phyloP scores from a whole-genome alignment of 306 rosid genomes.

The Gynostemma pentaphyllum region DNA sequence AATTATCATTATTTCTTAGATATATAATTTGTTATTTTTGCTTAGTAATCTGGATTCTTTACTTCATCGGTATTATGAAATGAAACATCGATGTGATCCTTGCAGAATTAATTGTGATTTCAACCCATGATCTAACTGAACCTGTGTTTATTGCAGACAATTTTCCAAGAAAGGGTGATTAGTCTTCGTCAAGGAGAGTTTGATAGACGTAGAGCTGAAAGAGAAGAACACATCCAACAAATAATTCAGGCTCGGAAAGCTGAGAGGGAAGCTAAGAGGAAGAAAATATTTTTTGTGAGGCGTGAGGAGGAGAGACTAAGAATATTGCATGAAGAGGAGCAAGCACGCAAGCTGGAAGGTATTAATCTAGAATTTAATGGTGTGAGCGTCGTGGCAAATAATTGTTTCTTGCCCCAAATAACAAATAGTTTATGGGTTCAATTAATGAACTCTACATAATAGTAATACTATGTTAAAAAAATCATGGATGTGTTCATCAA shows the following conservation, averaged over 20 bases:
- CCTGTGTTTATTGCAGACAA: slow-evolving; percentile 23
- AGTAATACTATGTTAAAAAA: no score
- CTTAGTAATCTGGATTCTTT: not conserved
- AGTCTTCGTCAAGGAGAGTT: slow-evolving; percentile 58
- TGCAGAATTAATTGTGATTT: not conserved
- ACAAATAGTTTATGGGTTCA: no score
- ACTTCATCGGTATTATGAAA: not conserved
- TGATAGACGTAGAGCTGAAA: slow-evolving; percentile 48
- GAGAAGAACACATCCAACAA: slow-evolving; percentile 55
- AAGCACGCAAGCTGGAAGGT: slow-evolving; percentile 79
- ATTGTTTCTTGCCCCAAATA: no score
- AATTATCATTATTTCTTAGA: not conserved
- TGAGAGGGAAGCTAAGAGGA: slow-evolving; percentile 65
- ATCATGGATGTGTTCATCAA: no score
- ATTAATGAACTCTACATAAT: no score
- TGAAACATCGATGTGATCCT: not conserved
- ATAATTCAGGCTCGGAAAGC: slow-evolving; percentile 49
- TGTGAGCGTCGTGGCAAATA: no score
- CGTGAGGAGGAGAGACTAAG: slow-evolving; percentile 66
- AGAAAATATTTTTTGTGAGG: slow-evolving; percentile 58
- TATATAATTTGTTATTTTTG: not conserved
- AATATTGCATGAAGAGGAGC: slow-evolving; percentile 70
- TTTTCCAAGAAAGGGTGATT: slow-evolving; percentile 53
- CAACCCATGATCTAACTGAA: not conserved
- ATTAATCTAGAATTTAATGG: not conserved